A percentile compares a stretch with the other conserved stretches of the same genome.
Evolutionary conservation across 2,329 filamentous ascomycete genomes (phyloP).

Genomic region (Zelopaecilomyces penicillatus): DNA sequence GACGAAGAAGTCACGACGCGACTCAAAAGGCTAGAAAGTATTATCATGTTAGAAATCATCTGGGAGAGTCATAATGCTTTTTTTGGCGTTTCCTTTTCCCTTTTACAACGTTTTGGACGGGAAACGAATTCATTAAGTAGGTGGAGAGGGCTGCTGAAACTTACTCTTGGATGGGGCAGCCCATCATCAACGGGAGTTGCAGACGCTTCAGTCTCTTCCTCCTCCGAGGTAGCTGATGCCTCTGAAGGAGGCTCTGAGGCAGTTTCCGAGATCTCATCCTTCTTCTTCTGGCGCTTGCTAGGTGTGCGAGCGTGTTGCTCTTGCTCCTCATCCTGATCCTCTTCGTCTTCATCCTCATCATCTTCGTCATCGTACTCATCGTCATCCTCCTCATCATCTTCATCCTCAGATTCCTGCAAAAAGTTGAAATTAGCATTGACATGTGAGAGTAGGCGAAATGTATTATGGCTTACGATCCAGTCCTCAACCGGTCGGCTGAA

Average conservation of each 20-base stretch:
- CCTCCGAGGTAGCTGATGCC: constrained; percentile 24
- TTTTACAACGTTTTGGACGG: no score
- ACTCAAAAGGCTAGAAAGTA: constrained; percentile 67
- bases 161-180: constrained; percentile 59
- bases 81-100: no score
- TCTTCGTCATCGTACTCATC: constrained; percentile 55
- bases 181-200: constrained; percentile 59
- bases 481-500: constrained; percentile 77
- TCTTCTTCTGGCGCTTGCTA: constrained; percentile 50
- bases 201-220: constrained; percentile 39
- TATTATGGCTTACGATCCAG: constrained; percentile 54
- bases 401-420: constrained; percentile 47
- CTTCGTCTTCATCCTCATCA: constrained; percentile 45
- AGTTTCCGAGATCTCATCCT: constrained; percentile 33
- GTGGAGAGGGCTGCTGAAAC: constrained; percentile 10
- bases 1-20: constrained; percentile 82
- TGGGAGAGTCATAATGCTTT: not conserved
- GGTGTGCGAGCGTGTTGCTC: constrained; percentile 41
- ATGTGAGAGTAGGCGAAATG: not conserved
- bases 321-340: constrained; percentile 42
- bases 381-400: constrained; percentile 50
- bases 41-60: not conserved
- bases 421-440: constrained; percentile 9
- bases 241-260: constrained; percentile 32
- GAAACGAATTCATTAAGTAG: not conserved